Evolutionary conservation across 129 eudicot genomes (phyloP), one percentile per base, ranked within the genome.

Genomic region (Apium graveolens): DNA sequence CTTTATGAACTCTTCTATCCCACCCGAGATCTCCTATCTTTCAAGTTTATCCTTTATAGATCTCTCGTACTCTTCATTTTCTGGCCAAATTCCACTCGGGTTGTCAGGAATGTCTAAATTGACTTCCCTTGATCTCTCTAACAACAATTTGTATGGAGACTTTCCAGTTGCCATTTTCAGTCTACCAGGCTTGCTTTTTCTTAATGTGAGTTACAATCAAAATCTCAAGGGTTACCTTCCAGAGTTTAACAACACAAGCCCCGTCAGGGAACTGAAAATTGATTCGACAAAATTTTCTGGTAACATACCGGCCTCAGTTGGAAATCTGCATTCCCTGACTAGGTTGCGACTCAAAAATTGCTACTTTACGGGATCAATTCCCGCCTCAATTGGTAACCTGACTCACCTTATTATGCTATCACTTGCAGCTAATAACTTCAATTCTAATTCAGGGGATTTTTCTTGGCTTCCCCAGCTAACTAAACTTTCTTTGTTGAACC

Each of bases 331-430:
- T 13, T 42, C 24, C 32, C 27, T 86, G 69, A 74, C 12, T 1
- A 0, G 0, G 4, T 70, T 86, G 55, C 2, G 0, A 7, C 70
- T 86, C n/a, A 0, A 0, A 1, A 5, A 0, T 0, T 80, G 82
- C 31, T 12, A 7, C 42, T 83, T 86, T 43, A 53, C 76, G 1
- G 87, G 89, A 31, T 3, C 21, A 29, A 55, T 86, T 37, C 87
- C 87, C 5, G n/a, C 35, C 34, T 74, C 84, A 42, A 45, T 86
- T n/a, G 70, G 80, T 69, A 80, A 86, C 83, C 17, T 81, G 76
- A 80, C 83, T 16, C 81, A 73, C 60, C 83, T 86, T 29, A 76
- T 49, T 0, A 0, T 0, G 57, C 63, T 81, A 35, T 55, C 34
- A 0, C 76, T 86, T 4, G 16, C 34, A 46, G 0, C 0, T 24